These are phyloP conservation scores for Cryphonectria naterciae DNA, from an alignment of 2,329 filamentous ascomycete species.

Conservation along the genomic window DNA sequence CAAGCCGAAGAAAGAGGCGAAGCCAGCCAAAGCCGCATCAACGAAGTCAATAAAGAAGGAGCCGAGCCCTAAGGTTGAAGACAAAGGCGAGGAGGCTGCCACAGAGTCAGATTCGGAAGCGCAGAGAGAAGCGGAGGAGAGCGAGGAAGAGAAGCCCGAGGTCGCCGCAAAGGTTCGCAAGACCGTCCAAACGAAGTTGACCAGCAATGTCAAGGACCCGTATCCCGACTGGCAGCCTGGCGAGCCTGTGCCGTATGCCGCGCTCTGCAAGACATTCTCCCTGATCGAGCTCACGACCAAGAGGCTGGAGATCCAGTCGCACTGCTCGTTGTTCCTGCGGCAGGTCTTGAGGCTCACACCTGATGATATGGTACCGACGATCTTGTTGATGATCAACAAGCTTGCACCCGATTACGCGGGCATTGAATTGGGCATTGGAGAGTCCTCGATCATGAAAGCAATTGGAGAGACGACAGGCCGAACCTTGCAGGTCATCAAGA, in stretches of 20 bases:
- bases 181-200: conserved; percentile 77
- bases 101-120: conserved; percentile 55
- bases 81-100: conserved; percentile 47
- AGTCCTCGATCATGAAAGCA: conserved; percentile 98
- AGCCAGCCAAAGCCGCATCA: conserved; percentile 33
- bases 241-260: conserved; percentile 89
- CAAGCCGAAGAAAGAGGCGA: conserved; percentile 37
- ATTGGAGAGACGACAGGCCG: conserved; percentile 94
- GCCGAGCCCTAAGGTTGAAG: conserved; percentile 39
- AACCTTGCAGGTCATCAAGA: conserved; percentile 86
- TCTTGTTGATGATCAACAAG: conserved; percentile 97
- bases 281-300: conserved; percentile 95
- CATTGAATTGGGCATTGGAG: conserved; percentile 96
- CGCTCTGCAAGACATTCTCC: conserved; percentile 92
- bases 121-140: conserved; percentile 52
- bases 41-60: conserved; percentile 29
- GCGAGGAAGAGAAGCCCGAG: conserved; percentile 69
- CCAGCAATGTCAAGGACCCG: conserved; percentile 68
- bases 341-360: conserved; percentile 94
- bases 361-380: conserved; percentile 81
- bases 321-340: conserved; percentile 87
- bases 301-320: conserved; percentile 81
- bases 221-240: conserved; percentile 95
- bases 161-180: conserved; percentile 75
- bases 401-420: conserved; percentile 95